phyloP scores from a whole-genome alignment of 352 stramenopile species.

The Pythium oligandrum region DNA sequence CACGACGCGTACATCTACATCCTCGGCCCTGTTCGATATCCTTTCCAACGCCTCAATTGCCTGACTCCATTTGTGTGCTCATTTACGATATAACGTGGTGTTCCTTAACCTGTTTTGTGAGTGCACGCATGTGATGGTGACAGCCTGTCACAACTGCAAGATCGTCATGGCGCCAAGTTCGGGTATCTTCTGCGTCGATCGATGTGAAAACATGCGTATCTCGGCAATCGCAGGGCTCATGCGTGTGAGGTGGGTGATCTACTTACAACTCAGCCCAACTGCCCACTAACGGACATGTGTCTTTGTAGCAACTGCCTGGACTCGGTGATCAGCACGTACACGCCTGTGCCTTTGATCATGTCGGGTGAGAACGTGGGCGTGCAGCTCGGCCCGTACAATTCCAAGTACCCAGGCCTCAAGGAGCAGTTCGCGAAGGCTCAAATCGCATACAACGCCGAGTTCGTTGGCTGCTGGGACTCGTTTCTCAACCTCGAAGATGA shows the following conservation, averaged over 20 bases:
- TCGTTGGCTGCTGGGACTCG: conserved; percentile 46
- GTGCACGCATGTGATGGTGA: conserved; percentile 88
- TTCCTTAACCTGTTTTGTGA: conserved; percentile 48
- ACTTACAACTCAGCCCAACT: no score
- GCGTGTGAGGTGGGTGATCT: conserved; percentile 61
- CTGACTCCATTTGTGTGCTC: no score
- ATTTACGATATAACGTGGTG: not conserved
- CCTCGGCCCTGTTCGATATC: conserved; percentile 91
- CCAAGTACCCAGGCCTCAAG: conserved; percentile 89
- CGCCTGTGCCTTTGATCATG: conserved; percentile 87
- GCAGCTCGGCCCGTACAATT: conserved; percentile 94
- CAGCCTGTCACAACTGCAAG: conserved; percentile 93
- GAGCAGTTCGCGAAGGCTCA: conserved; percentile 56
- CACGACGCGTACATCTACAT: conserved; percentile 94
- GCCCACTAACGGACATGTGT: not conserved
- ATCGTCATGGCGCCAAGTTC: conserved; percentile 94
- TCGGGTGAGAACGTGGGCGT: conserved; percentile 94
- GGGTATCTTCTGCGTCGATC: conserved; percentile 90
- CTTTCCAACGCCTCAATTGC: conserved; percentile 17
- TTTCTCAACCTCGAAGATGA: conserved; percentile 71
- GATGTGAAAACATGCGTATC: conserved; percentile 93
- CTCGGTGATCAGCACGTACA: conserved; percentile 90
- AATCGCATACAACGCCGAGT: conserved; percentile 47
- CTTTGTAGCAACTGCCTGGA: conserved; percentile 90
- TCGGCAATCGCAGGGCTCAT: conserved; percentile 81